Conservation (phyloP, 208 protist genomes). For the Novymonas esmeraldas region DNA sequence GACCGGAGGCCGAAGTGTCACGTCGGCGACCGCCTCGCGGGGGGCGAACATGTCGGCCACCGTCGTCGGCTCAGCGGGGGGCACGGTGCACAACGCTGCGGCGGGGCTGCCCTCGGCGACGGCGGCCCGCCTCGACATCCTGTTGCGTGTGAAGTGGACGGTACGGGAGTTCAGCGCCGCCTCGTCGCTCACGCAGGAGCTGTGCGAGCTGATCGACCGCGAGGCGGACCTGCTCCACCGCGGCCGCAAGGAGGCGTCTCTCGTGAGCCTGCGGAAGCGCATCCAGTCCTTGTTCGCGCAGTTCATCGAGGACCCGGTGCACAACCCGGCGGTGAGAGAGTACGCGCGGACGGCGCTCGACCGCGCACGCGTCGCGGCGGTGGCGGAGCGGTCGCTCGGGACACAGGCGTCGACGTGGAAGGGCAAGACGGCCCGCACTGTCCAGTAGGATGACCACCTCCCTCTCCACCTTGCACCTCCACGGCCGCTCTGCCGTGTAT, state of each 20-base stretch:
- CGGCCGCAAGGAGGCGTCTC: slow-evolving; percentile 71
- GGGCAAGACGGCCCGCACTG: not conserved
- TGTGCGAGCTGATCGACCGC: slow-evolving; percentile 96
- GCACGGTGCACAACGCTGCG: not conserved
- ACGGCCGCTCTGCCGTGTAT: not conserved
- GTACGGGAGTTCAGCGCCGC: slow-evolving; percentile 94
- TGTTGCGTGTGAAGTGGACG: slow-evolving; percentile 97
- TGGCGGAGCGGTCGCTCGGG: slow-evolving; percentile 10
- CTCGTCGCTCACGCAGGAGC: slow-evolving; percentile 77
- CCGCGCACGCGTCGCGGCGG: slow-evolving; percentile 31
- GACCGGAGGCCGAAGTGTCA: not conserved
- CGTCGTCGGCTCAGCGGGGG: not conserved
- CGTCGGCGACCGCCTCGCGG: not conserved
- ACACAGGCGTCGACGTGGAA: slow-evolving; percentile 2
- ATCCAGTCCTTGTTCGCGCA: slow-evolving; percentile 93
- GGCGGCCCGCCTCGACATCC: slow-evolving; percentile 92
- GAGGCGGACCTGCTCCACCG: slow-evolving; percentile 96
- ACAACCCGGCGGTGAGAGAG: slow-evolving; percentile 93
- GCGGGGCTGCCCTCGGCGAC: slow-evolving; percentile 17
- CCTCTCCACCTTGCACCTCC: not conserved
- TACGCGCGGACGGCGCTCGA: slow-evolving; percentile 59
- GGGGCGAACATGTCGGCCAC: not conserved
- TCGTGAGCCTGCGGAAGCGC: slow-evolving; percentile 84
- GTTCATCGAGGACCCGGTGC: slow-evolving; percentile 95
- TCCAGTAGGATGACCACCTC: not conserved